These are phyloP conservation scores for Sodiomyces alkalinus DNA, from an alignment of 2,329 filamentous ascomycete genomes.

Conservation along the genomic window DNA sequence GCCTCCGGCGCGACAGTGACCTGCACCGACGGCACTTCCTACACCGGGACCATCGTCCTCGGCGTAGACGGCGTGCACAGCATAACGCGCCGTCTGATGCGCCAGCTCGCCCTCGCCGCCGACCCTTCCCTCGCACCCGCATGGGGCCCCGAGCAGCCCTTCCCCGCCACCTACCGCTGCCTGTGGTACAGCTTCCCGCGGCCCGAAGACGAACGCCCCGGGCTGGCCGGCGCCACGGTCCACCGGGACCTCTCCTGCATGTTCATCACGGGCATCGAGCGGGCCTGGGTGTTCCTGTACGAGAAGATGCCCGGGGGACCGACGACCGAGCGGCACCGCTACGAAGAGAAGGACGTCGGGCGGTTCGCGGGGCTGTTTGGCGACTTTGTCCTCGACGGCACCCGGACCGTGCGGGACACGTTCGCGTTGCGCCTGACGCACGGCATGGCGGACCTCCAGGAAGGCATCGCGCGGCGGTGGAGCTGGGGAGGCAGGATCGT, in stretches of 20 bases:
- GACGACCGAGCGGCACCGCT: conserved; percentile 10
- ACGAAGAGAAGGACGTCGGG: neutral
- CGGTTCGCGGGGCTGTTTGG: too few species aligned
- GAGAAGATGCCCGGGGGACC: conserved; percentile 13
- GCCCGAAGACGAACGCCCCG: conserved; percentile 8
- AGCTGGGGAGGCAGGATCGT: conserved; percentile 18
- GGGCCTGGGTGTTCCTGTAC: conserved; percentile 18
- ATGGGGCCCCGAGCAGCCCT: conserved; percentile 5
- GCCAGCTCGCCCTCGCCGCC: conserved; percentile 12
- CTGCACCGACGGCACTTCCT: conserved; percentile 17
- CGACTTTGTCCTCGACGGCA: conserved; percentile 1
- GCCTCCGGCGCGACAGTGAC: conserved; percentile 13
- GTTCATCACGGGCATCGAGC: conserved; percentile 14
- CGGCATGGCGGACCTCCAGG: conserved; percentile 19
- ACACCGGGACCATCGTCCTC: conserved; percentile 20
- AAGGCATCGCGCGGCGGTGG: conserved; percentile 21
- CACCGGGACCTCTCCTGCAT: conserved; percentile 12
- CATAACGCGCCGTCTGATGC: conserved; percentile 18
- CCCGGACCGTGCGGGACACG: conserved; percentile 15
- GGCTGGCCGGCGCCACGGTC: conserved; percentile 16
- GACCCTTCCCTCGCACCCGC: conserved; percentile 2
- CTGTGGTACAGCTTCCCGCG: conserved; percentile 19
- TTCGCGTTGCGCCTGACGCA: conserved; percentile 11
- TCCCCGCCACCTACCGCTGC: conserved; percentile 14
- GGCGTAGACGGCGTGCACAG: conserved; percentile 29